These are phyloP conservation scores for Yamadazyma ubonensis DNA, from an alignment of 805 yeast genomes.

Conservation along the genomic window DNA sequence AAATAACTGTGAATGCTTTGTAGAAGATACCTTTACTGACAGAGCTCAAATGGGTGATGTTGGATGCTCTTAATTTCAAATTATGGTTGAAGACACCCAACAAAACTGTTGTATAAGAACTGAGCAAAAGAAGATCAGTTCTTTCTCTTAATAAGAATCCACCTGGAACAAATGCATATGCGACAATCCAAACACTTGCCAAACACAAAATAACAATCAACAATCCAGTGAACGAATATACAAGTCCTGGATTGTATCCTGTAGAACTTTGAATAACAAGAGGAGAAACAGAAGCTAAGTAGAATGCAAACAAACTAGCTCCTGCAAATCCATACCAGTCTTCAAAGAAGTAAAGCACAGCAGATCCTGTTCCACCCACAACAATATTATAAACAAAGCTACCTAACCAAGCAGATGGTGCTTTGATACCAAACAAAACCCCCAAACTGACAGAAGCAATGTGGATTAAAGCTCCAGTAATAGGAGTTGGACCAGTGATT, in stretches of 20 bases:
- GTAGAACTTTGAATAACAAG: conserved; percentile 56
- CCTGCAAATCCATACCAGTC: conserved; percentile 80
- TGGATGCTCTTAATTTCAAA: conserved; percentile 22
- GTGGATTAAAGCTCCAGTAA: conserved; percentile 75
- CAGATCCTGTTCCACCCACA: conserved; percentile 50
- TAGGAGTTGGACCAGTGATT: conserved; percentile 79
- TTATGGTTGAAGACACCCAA: conserved; percentile 49
- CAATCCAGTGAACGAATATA: conserved; percentile 51
- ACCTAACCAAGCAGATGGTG: conserved; percentile 23
- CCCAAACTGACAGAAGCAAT: conserved; percentile 62
- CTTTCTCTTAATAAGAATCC: conserved; percentile 88
- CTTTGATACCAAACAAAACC: conserved; percentile 24
- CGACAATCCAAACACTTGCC: conserved; percentile 95
- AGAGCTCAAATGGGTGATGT: conserved; percentile 22
- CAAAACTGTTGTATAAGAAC: conserved; percentile 53
- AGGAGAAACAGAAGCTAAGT: conserved; percentile 62
- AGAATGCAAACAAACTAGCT: conserved; percentile 59
- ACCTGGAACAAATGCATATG: conserved; percentile 97
- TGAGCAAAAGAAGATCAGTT: conserved; percentile 67
- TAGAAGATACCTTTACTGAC: conserved; percentile 18
- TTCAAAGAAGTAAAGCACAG: conserved; percentile 47
- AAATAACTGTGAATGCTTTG: conserved; percentile 31
- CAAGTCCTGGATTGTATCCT: conserved; percentile 53
- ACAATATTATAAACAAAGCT: conserved; percentile 33
- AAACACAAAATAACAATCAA: conserved; percentile 56